A percentile compares a stretch with the other conserved stretches of the same genome.
Evolutionary conservation across 2,329 filamentous ascomycete species (phyloP).

Genomic region (Sporothrix inflata): DNA sequence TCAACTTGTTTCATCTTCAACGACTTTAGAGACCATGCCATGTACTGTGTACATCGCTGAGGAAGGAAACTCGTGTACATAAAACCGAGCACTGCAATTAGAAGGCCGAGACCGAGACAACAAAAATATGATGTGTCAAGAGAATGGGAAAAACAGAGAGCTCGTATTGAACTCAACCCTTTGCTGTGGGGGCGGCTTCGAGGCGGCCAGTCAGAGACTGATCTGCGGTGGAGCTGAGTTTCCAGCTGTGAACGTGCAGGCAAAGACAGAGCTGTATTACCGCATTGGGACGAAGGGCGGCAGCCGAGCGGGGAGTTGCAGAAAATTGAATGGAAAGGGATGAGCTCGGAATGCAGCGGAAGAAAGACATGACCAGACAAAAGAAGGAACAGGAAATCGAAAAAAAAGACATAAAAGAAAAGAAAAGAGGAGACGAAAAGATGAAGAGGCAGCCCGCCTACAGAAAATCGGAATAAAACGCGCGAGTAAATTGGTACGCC

Average conservation of each 20-base stretch:
- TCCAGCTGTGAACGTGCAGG: constrained; percentile 23
- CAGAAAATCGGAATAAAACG: not conserved
- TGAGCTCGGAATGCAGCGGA: not conserved
- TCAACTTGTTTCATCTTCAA: not conserved
- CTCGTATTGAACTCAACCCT: not conserved
- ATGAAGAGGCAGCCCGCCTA: not conserved
- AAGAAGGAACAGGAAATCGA: not conserved
- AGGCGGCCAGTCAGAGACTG: constrained; percentile 5
- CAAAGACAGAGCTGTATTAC: not conserved
- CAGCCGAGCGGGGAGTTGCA: constrained; percentile 18
- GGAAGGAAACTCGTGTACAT: not conserved
- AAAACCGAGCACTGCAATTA: not conserved
- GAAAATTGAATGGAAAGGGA: constrained; percentile 16
- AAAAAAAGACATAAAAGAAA: not conserved
- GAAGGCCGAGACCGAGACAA: not conserved
- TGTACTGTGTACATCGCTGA: not conserved
- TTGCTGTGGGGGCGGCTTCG: not conserved
- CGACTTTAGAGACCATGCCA: not conserved
- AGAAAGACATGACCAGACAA: not conserved
- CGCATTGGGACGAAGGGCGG: constrained; percentile 16
- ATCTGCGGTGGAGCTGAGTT: not conserved
- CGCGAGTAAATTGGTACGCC: too few relatives aligned
- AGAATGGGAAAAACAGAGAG: not conserved
- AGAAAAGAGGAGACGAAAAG: not conserved
- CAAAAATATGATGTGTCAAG: not conserved